A percentile compares a stretch with the other conserved stretches of the same genome.
Evolutionary conservation across 2,329 filamentous ascomycete genomes (phyloP).

Genomic region (Orbilia brochopaga): DNA sequence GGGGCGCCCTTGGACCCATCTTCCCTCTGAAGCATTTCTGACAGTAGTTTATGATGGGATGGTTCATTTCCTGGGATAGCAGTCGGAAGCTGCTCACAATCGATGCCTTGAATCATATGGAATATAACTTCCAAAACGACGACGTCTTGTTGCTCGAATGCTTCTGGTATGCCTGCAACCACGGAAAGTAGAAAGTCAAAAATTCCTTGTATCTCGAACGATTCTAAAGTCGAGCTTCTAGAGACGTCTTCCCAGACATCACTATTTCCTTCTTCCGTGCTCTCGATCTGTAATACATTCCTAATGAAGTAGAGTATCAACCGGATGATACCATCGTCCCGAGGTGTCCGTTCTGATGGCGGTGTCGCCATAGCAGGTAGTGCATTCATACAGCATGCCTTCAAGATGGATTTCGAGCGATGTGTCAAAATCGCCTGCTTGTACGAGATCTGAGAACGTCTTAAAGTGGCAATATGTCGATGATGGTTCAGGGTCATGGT

Average conservation of each 20-base stretch:
- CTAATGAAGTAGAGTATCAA: constrained; percentile 86
- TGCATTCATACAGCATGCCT: constrained; percentile 78
- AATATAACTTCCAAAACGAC: constrained; percentile 91
- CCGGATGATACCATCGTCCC: constrained; percentile 92
- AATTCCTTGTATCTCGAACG: constrained; percentile 88
- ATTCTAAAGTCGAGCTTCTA: constrained; percentile 83
- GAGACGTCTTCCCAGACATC: constrained; percentile 90
- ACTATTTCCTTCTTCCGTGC: constrained; percentile 72
- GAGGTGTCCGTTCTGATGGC: constrained; percentile 73
- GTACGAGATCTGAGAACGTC: constrained; percentile 85
- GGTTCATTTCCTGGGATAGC: constrained; percentile 73
- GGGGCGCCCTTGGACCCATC: constrained; percentile 66
- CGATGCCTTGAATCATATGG: constrained; percentile 87
- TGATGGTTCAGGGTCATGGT: constrained; percentile 92
- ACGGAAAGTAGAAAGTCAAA: constrained; percentile 84
- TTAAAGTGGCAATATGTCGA: constrained; percentile 85
- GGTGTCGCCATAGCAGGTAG: constrained; percentile 84
- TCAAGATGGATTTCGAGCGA: constrained; percentile 76
- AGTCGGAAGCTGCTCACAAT: constrained; percentile 84
- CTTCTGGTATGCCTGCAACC: constrained; percentile 89
- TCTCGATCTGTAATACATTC: constrained; percentile 84
- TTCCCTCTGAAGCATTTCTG: constrained; percentile 16
- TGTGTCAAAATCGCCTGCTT: constrained; percentile 87
- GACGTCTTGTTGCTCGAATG: constrained; percentile 87
- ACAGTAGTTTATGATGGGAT: constrained; percentile 66